phyloP scores from a whole-genome alignment of 2,329 filamentous ascomycete genomes.

The Fusarium abutilonis region DNA sequence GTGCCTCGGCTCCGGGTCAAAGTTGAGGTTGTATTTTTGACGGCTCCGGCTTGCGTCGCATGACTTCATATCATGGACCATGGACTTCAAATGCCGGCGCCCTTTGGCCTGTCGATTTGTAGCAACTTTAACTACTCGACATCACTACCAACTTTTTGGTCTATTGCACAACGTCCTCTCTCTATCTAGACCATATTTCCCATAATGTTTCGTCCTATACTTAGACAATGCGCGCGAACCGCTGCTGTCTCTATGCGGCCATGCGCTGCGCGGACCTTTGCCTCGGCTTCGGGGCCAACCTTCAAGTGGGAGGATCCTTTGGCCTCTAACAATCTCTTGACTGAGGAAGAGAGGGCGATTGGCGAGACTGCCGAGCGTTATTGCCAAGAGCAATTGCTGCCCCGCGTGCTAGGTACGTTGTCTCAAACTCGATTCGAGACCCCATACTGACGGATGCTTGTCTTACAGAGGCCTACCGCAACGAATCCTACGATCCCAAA shows the following conservation, averaged over 20 bases:
- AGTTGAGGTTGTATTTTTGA: constrained; percentile 40
- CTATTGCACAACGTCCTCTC: neutral
- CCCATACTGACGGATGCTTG: constrained; percentile 15
- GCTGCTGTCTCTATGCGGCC: constrained; percentile 39
- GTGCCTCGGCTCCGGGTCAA: constrained; percentile 39
- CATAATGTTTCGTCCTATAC: constrained; percentile 48
- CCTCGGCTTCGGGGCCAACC: constrained; percentile 48
- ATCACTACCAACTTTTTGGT: constrained; percentile 2
- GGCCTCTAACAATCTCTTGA: constrained; percentile 76
- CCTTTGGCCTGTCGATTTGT: constrained; percentile 26
- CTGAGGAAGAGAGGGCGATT: constrained; percentile 91
- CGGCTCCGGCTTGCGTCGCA: constrained; percentile 46
- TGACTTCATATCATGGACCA: constrained; percentile 41
- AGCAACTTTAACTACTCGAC: constrained; percentile 33
- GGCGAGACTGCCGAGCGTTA: constrained; percentile 91
- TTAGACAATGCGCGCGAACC: constrained; percentile 45
- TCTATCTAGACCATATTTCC: neutral
- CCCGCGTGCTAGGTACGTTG: constrained; percentile 79
- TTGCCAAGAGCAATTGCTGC: constrained; percentile 88
- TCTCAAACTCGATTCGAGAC: constrained; percentile 1
- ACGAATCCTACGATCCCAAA: constrained; percentile 85
- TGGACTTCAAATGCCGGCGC: constrained; percentile 40
- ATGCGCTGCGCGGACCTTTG: constrained; percentile 49
- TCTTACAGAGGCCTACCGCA: constrained; percentile 77
- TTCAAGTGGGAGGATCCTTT: constrained; percentile 97